phyloP scores from a whole-genome alignment of 148 eudicot genomes.

The Tetragonia tetragonoides region DNA sequence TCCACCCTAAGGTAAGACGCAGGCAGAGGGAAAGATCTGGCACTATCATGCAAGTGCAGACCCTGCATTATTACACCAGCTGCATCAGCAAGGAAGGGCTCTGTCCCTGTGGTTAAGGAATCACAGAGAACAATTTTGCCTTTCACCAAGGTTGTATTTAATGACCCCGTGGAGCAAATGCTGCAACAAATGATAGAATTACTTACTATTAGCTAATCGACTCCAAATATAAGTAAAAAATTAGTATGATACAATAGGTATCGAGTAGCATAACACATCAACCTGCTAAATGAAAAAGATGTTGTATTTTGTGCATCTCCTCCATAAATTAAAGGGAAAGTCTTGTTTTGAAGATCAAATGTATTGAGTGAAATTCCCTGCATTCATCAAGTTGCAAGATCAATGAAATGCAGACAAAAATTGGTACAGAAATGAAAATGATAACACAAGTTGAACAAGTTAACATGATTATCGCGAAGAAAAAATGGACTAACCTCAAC shows the following conservation, averaged over 20 bases:
- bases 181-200: conserved; percentile 18
- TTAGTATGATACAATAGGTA: no score
- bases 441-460: no score
- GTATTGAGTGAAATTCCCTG: conserved; percentile 44
- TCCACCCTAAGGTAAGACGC: conserved; percentile 24
- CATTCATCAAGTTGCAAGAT: not conserved
- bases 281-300: conserved; percentile 19
- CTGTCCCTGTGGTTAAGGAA: not conserved
- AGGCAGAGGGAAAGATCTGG: conserved; percentile 20
- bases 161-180: conserved; percentile 2
- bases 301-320: conserved; percentile 35
- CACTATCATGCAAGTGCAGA: not conserved
- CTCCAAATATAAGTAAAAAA: not conserved
- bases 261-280: not conserved
- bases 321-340: conserved; percentile 41
- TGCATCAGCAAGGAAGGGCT: conserved; percentile 26
- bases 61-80: conserved; percentile 33
- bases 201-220: no score
- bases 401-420: no score
- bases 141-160: conserved; percentile 23
- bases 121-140: conserved; percentile 34
- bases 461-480: no score
- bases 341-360: conserved; percentile 32
- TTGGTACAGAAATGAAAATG: no score
- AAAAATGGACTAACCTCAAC: conserved; percentile 27